Evolutionary conservation across 2,329 filamentous ascomycete genomes (phyloP).

Genomic region (Diaporthe batatas): DNA sequence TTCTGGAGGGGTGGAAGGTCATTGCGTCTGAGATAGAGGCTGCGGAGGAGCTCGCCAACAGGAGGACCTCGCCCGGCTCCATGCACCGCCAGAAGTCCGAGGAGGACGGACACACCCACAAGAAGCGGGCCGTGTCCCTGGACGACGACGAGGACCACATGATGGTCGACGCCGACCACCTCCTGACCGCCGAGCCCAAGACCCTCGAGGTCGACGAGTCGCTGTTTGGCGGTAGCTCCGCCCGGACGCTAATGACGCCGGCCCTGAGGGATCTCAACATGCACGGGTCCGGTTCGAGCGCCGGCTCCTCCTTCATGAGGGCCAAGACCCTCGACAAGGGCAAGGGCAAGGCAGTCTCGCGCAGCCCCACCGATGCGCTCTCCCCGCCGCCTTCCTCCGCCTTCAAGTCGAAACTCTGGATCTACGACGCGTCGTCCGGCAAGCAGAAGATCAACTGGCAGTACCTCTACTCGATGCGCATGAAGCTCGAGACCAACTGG

Average conservation of each 20-base stretch:
- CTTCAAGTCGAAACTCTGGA: conserved; percentile 61
- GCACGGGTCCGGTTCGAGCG: conserved; percentile 51
- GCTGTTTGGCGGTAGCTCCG: conserved; percentile 45
- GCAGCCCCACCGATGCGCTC: conserved; percentile 28
- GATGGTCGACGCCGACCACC: conserved; percentile 54
- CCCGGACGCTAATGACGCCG: conserved; percentile 44
- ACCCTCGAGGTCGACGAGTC: conserved; percentile 45
- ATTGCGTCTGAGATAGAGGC: conserved; percentile 73
- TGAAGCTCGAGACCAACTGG: conserved; percentile 92
- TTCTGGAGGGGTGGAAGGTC: conserved; percentile 87
- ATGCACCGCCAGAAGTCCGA: conserved; percentile 58
- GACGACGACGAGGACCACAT: conserved; percentile 62
- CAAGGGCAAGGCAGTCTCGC: conserved; percentile 48
- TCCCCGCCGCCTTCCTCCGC: conserved; percentile 18
- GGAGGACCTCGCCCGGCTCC: conserved; percentile 54
- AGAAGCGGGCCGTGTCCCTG: conserved; percentile 66
- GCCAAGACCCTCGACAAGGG: conserved; percentile 51
- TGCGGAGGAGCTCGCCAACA: conserved; percentile 74
- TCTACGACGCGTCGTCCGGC: conserved; percentile 62
- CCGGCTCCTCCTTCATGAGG: conserved; percentile 47
- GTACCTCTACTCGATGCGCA: conserved; percentile 90
- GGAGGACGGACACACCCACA: conserved; percentile 65
- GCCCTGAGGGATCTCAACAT: conserved; percentile 51
- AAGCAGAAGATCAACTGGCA: conserved; percentile 87
- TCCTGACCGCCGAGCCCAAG: conserved; percentile 46